Base-by-base conservation (phyloP, 257 asterid species). In the Gentiana macrophylla region DNA sequence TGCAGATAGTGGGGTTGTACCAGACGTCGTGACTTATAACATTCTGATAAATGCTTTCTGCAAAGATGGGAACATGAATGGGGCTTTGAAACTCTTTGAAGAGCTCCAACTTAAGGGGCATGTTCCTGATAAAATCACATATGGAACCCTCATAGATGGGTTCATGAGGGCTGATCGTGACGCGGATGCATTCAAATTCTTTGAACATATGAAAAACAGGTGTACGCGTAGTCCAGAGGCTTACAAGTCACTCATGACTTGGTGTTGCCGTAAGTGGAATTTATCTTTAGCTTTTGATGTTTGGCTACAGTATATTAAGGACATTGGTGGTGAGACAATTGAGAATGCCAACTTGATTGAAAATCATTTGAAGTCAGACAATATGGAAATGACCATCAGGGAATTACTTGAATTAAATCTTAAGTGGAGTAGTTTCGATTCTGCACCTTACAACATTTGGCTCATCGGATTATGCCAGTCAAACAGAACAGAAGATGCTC, bases 1-100 rank as follows among this genome's bases (percentile, higher is more conserved):
- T 56, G 75, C 76, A 55, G 86, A 83, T 67, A 79, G 84, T 60
- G 95, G 86, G 55, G 94, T 80, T 57, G 70, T 78, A 51, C 95
- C 97, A 5, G 64, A 81, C 63, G 68, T 72, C 59, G 56, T 47
- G 59, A 87, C 98, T 0, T 91, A 87, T 73, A 91, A 91, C 66
- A 77, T 70, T 62, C 72, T 87, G 87, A 87, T 91, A 61, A 75
- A 87, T 37, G 95, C 95, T 37, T 66, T 81, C 78, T 91, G 95
- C 69, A 87, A 73, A 72, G 78, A 75, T 3, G 86, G 93, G 57
- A 65, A 71, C 37, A 66, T 87, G 33, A 58, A 76, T 69, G 69
- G 76, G 53, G 95, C 94, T 62, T 67, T 79, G 47, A 83, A 73
- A 70, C 84, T 87, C 64, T 69, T 81, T 48, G 75, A 84, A 78